Evolutionary conservation across 495 filamentous ascomycete species (phyloP).

Genomic region (Aspergillus incahuasiensis): DNA sequence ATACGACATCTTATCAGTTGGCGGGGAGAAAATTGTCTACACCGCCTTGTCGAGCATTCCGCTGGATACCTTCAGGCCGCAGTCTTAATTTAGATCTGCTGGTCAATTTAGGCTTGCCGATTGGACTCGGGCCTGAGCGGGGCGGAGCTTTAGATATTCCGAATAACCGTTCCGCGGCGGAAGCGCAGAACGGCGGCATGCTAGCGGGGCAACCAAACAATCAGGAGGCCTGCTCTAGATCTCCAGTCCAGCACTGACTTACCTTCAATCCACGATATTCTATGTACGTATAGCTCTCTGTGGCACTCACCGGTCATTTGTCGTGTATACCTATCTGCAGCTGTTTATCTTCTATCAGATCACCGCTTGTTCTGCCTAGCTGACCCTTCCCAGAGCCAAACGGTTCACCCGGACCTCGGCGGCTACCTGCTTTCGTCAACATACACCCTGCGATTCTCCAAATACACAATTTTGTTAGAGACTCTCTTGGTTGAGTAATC

Average conservation of each 20-base stretch:
- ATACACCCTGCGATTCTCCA: background rate
- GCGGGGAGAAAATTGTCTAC: constrained; percentile 15
- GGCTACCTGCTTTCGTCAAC: background rate
- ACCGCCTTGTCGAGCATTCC: constrained; percentile 11
- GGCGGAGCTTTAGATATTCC: constrained; percentile 15
- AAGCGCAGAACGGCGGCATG: constrained; percentile 5
- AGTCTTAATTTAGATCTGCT: constrained; percentile 7
- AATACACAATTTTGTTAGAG: background rate
- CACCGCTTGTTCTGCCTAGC: background rate
- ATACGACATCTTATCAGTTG: constrained; percentile 17
- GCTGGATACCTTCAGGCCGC: constrained; percentile 4
- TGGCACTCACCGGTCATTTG: no score
- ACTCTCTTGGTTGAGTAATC: background rate
- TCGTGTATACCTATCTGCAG: background rate
- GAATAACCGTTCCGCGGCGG: constrained; percentile 10
- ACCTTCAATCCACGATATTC: background rate
- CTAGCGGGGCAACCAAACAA: constrained; percentile 17
- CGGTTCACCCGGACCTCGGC: background rate
- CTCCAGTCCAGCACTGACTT: background rate
- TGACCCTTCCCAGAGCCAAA: background rate
- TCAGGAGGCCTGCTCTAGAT: constrained; percentile 9
- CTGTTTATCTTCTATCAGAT: background rate
- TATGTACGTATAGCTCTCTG: background rate
- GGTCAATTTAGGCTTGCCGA: constrained; percentile 8
- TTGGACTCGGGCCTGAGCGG: constrained; percentile 18